A percentile compares a stretch with the other conserved stretches of the same genome.
phyloP scores from a whole-genome alignment of 192 early-diverging fungal genomes.

The Backusella circina region DNA sequence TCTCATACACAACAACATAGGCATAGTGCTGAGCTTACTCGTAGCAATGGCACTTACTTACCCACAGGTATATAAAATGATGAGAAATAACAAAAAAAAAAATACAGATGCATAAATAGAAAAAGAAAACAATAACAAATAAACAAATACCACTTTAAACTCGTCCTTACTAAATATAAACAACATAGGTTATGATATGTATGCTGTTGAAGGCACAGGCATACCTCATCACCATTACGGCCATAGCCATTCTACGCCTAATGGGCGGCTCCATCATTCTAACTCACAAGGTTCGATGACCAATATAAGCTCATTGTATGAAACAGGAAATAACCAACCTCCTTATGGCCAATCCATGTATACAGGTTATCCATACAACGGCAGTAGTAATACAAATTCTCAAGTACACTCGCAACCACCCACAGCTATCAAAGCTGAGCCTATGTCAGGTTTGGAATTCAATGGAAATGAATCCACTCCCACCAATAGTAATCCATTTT shows the following conservation, averaged over 20 bases:
- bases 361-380: background rate
- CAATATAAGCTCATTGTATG: conserved; percentile 7
- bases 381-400: background rate
- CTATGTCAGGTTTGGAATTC: background rate
- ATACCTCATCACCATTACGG: background rate
- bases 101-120: background rate
- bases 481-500: background rate
- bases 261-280: background rate
- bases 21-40: conserved; percentile 1
- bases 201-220: background rate
- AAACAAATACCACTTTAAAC: background rate
- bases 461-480: background rate
- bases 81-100: background rate
- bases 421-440: background rate
- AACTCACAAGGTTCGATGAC: background rate
- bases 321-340: background rate
- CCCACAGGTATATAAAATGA: background rate
- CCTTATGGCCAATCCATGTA: conserved; percentile 8
- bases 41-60: conserved; percentile 4
- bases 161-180: background rate
- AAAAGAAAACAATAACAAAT: conserved; percentile 2
- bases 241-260: background rate
- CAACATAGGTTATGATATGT: conserved; percentile 4
- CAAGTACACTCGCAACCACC: background rate
- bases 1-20: background rate